These are phyloP conservation scores for Papilionanthe hybrid DNA, from an alignment of 116 monocot genomes.

Conservation along the genomic window DNA sequence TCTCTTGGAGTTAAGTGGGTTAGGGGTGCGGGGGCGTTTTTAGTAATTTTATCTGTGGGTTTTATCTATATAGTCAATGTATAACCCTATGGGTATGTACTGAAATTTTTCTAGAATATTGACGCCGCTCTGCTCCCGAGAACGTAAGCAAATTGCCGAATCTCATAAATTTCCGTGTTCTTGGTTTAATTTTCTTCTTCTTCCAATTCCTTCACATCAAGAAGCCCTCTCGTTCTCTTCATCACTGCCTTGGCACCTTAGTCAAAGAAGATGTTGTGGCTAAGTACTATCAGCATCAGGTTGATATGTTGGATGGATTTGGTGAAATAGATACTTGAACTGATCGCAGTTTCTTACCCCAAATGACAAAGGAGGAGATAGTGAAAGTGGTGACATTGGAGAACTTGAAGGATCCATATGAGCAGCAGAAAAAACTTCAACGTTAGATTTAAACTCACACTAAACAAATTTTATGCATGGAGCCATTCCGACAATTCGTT, in stretches of 20 bases:
- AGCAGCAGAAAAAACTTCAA: slow-evolving; percentile 66
- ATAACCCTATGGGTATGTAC: no score
- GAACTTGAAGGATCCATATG: slow-evolving; percentile 78
- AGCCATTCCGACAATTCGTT: slow-evolving; percentile 81
- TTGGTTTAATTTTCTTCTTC: no score
- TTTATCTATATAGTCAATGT: no score
- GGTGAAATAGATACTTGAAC: slow-evolving; percentile 85
- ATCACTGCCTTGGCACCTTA: slow-evolving; percentile 76
- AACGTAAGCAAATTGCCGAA: no score
- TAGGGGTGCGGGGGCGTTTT: no score
- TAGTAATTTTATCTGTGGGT: no score
- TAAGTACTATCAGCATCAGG: slow-evolving; percentile 84
- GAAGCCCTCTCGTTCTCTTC: slow-evolving; percentile 43
- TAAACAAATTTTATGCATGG: slow-evolving; percentile 94
- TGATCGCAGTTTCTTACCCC: slow-evolving; percentile 77
- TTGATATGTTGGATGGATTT: slow-evolving; percentile 88
- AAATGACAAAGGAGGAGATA: slow-evolving; percentile 78
- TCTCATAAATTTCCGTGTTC: no score
- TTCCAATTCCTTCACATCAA: no score
- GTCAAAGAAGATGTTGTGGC: slow-evolving; percentile 60
- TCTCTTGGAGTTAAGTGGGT: no score
- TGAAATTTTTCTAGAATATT: no score
- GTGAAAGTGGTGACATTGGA: slow-evolving; percentile 70
- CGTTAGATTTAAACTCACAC: slow-evolving; percentile 63
- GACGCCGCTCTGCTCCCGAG: no score